Evolutionary conservation across 345 rosid genomes (phyloP), one percentile per base, ranked within the genome.

Genomic region (Excoecaria cochinchinensis): DNA sequence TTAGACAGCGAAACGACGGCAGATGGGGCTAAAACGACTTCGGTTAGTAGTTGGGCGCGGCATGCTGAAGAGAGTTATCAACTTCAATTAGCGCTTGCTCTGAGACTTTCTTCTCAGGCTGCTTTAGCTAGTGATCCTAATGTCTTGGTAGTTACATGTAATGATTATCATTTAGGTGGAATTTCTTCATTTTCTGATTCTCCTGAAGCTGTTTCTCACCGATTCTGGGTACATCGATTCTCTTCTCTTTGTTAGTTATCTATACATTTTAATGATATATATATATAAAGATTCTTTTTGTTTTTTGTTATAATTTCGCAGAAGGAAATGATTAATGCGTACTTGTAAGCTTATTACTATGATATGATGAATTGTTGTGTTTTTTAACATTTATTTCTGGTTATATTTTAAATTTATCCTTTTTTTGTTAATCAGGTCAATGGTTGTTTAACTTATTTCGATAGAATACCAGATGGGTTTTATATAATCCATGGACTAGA

Each of bases 41-140:
- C 75, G 38, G 53, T 56, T 39, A 79, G 64, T 67, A 79, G 78
- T 61, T 75, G 82, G 78, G 74, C 69, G 67, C 74, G 73, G 48
- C 77, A 51, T 46, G 74, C 73, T 51, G 82, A 79, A 24, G 82
- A 79, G 78, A 79, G 78, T 52, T 79, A 79, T 60, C 82, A 74
- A 63, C 44, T 79, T 17, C 82, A 79, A 69, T 64, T 64, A 19
- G 82, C 79, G 0, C 71, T 79, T 10, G 79, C 79, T 56, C 52
- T 70, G 57, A 70, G 82, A 61, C 21, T 79, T 1, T 74, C 82
- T 19, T 79, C 82, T 5, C 66, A 64, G 14, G 82, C 78, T 36
- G 82, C 82, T 64, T 75, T 31, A 22, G 78, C 78, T 15, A 36
- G n/a, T 22, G 82, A 70, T 48, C 64, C 82, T 4, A 13, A 39